Base-by-base conservation (phyloP, 352 stramenopile species). In the Phytophthora citrophthora region DNA sequence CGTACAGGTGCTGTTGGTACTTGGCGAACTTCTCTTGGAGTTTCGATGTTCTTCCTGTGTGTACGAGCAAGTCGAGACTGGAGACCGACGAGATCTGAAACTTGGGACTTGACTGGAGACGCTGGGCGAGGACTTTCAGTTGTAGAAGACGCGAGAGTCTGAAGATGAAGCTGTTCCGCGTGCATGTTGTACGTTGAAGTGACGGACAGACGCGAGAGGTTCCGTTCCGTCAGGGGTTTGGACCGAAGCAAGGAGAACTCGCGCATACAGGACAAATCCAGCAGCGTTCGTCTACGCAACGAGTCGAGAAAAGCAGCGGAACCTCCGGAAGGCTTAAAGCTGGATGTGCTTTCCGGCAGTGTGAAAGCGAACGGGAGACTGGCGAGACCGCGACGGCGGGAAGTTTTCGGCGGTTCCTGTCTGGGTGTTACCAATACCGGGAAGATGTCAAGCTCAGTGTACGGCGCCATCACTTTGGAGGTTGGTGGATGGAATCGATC, bases 251-350 rank as follows among this genome's bases (percentile, higher is more conserved):
- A 55, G 9, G 75, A 81, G 43, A 87, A 85, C 49, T 84, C 76
- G 34, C 77, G 57, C 77, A 87, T 87, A 54, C 77, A 87, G 4
- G 45, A 60, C 45, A 83, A 81, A 40, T 87, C 77, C 6, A 87
- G 54, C 36, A 87, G 60, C 13, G 77, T 81, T 31, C 60, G 73
- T 15, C 60, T 69, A 5, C 77, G 75, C 5, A 87, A 53, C 3
- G 58, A 60, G 8, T 68, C 61, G 13, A 87, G 56, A 10, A 87
- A 75, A 23, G 48, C 39, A 31, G 65, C 53, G 4, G 50, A 56
- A 4, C 44, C 34, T 48, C 38, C 52, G 15, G 36, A 26, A 4
- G 50, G 27, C 16, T n/a, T 50, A 26, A 60, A 56, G 29, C 24
- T 29, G 2, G 53, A 27, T 7, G 9, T 18, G 29, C 10, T 13